These are phyloP conservation scores for Glycine tomentella DNA, from an alignment of 306 rosid genomes.

Conservation along the genomic window DNA sequence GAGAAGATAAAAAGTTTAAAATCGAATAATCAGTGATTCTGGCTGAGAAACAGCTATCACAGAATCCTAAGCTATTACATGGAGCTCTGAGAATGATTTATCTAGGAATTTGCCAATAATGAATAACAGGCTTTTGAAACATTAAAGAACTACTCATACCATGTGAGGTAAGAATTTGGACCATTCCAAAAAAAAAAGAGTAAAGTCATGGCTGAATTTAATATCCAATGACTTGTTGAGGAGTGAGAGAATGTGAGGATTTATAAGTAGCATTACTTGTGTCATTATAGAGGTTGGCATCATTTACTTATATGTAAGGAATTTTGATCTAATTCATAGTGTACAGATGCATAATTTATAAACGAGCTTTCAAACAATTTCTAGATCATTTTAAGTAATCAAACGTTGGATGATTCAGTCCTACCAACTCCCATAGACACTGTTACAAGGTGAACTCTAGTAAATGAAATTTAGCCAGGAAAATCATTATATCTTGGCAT, in stretches of 20 bases:
- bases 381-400: constrained; percentile 9
- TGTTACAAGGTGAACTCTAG: neutral
- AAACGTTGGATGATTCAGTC: constrained; percentile 2
- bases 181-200: neutral
- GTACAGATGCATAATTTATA: constrained; percentile 11
- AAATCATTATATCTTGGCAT: neutral
- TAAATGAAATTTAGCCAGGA: neutral
- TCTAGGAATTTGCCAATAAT: too few species aligned
- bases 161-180: neutral
- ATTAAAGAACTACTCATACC: neutral
- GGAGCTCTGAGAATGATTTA: neutral
- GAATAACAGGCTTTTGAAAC: neutral
- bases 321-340: constrained; percentile 13
- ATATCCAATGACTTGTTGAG: constrained; percentile 23
- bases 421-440: neutral
- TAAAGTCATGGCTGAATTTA: neutral
- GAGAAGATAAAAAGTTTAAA: constrained; percentile 1
- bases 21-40: constrained; percentile 4
- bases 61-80: neutral
- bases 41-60: constrained; percentile 5
- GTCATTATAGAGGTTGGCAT: constrained; percentile 7
- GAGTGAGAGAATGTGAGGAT: neutral
- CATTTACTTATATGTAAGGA: constrained; percentile 4
- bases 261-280: neutral
- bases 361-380: neutral